Evolutionary conservation across 305 asterid species (phyloP).

Genomic region (Solanum hybrid): DNA sequence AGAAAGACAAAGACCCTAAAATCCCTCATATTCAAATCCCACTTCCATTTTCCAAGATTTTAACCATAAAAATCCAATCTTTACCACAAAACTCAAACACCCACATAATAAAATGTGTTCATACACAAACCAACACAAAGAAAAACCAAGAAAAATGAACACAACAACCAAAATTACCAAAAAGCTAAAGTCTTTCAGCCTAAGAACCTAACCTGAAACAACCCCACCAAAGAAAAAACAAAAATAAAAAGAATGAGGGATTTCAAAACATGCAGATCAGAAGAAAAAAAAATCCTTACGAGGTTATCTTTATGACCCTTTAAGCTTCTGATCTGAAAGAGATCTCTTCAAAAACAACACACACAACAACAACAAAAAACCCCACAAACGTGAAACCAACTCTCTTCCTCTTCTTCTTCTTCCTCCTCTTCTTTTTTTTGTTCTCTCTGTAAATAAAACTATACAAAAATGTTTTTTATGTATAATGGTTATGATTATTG

Average conservation of each 20-base stretch:
- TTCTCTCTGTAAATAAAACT: slow-evolving; percentile 7
- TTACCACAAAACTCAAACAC: slow-evolving; percentile 4
- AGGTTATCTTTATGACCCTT: neutral
- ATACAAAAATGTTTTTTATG: slow-evolving; percentile 12
- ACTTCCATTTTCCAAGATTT: neutral
- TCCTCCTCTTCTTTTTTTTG: neutral
- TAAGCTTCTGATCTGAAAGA: slow-evolving; percentile 31
- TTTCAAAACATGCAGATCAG: slow-evolving; percentile 43
- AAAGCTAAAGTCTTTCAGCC: neutral
- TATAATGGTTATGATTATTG: slow-evolving; percentile 1
- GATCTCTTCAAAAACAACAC: slow-evolving; percentile 16
- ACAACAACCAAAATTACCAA: neutral
- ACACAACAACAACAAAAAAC: slow-evolving; percentile 2
- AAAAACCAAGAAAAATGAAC: neutral
- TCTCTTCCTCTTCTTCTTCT: neutral
- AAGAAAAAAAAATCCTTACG: neutral
- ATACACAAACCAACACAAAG: neutral
- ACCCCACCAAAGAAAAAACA: neutral
- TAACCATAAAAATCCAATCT: neutral
- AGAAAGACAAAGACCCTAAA: neutral
- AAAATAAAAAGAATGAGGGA: neutral
- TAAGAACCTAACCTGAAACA: neutral
- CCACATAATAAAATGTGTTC: neutral
- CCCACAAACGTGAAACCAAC: slow-evolving; percentile 35
- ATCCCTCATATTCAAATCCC: slow-evolving; percentile 6